Base-by-base conservation (phyloP, 164 flowering plant genomes). In the Dillenia turbinata region DNA sequence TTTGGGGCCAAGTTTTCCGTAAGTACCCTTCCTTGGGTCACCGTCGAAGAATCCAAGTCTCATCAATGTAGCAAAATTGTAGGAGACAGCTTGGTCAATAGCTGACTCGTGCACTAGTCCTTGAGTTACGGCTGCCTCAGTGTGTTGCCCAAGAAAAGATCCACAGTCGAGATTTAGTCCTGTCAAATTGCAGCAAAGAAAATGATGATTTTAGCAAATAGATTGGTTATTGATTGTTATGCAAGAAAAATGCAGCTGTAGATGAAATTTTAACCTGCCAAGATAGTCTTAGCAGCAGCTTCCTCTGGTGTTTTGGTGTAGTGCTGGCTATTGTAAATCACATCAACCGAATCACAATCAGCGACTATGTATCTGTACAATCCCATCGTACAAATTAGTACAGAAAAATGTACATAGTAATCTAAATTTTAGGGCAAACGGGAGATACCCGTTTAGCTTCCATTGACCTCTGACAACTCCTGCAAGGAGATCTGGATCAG, bases 11-110 rank as follows among this genome's bases (percentile, higher is more conserved):
- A 94, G 84, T 0, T 78, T 74, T 8, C 95, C 97, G 55, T 82
- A 89, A 0, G 60, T 60, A 59, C 74, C 87, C 70, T 81, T 82
- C 44, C 78, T 81, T 1, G 89, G 97, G 62, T 82, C 74, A 2
- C 99, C 97, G 57, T 94, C 92, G 45, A 87, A 94, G 80, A 88
- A 89, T 5, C 99, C 97, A 8, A 94, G 86, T 40, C 99, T 69
- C 83, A 91, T 79, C 53, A 88, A 66, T 7, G 89, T 85, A 2
- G 84, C 85, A 44, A 85, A 81, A 45, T 79, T 85, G 83, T 94
- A 85, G 0, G 80, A 58, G 45, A 94, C 46, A 0, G 97, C 96
- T 1, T 58, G 75, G 69, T 89, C 81, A 7, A 94, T 65, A 11
- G 69, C 77, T 2, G 87, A 62, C 56, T 87, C 97, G 0, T 70